A percentile compares a stretch with the other conserved stretches of the same genome.
Evolutionary conservation across 441 rosid genomes (phyloP).

Genomic region (Adansonia madagascariensis): DNA sequence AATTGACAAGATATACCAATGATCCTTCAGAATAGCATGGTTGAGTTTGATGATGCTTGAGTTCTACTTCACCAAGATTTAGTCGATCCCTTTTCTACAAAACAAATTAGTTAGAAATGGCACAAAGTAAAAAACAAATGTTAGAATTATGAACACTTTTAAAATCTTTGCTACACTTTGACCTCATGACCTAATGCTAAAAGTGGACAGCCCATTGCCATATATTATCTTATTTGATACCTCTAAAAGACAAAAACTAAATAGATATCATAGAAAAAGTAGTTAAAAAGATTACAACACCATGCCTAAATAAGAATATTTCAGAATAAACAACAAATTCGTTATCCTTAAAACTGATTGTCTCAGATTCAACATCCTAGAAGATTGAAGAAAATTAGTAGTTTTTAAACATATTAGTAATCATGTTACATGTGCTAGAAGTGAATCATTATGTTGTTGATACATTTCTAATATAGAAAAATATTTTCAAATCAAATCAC

Average conservation of each 20-base stretch:
- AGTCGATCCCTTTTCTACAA: conserved; percentile 69
- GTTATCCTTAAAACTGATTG: conserved; percentile 50
- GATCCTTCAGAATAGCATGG: conserved; percentile 94
- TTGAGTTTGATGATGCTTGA: conserved; percentile 80
- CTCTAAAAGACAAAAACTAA: background rate
- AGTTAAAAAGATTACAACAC: background rate
- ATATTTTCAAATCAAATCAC: background rate
- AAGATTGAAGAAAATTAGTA: conserved; percentile 20
- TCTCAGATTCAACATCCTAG: conserved; percentile 72
- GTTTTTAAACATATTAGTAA: background rate
- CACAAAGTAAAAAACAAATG: background rate
- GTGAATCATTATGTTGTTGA: conserved; percentile 1
- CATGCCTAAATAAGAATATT: conserved; percentile 6
- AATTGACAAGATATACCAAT: conserved; percentile 55
- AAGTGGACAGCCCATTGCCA: background rate
- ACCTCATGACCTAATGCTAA: background rate
- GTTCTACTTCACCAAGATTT: conserved; percentile 57
- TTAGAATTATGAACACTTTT: conserved; percentile 23
- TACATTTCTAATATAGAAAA: conserved; percentile 5
- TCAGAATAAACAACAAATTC: conserved; percentile 30
- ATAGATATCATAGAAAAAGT: background rate
- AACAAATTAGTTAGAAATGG: conserved; percentile 31
- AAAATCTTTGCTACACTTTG: conserved; percentile 20
- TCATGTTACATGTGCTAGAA: conserved; percentile 1
- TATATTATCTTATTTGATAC: background rate